Evolutionary conservation across 306 rosid genomes (phyloP), one percentile per base, ranked within the genome.

Genomic region (Rosa multiflora): DNA sequence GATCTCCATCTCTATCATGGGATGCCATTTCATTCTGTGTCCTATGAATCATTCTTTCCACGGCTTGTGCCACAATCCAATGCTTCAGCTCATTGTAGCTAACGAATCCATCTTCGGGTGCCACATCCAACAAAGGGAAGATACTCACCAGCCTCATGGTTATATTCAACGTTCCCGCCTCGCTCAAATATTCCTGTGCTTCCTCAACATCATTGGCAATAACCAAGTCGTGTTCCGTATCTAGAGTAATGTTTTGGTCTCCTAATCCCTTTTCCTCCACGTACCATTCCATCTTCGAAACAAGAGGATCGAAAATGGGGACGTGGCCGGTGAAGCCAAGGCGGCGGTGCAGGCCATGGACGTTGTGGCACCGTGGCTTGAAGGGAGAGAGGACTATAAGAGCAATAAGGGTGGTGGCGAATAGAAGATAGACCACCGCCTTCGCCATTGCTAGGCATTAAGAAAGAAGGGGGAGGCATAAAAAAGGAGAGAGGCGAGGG

Each of bases 91-190:
- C 96, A 14, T 83, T 62, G 56, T 76, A 82, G 82, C 46, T 79
- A 59, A 94, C 67, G 10, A 52, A 66, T 6, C 90, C 88, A 76
- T 94, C 94, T 63, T 81, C 69, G 0, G 96, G 91, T 18, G 84
- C 84, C 58, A 78, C 78, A 73, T 92, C 98, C 70, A 94, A 61
- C 76, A 87, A 68, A 39, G 98, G 97, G 80, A 92, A 92, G 85
- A 94, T 67, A 53, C 82, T 82, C 20, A 82, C 17, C 79, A 92
- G 48, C 86, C 98, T 86, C 80, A 83, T 76, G 4, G 98, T 87
- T 6, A 91, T 80, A 63, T 94, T 94, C 79, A 91, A 74, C 74
- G 40, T 85, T 0, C 91, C 91, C 42, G 69, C 85, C 0, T 87
- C 75, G 10, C 80, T 78, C 11, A 84, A 63, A 83, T 82, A 77